These are phyloP conservation scores for Skeletonema tropicum DNA, from an alignment of 108 stramenopile species.

Conservation along the genomic window DNA sequence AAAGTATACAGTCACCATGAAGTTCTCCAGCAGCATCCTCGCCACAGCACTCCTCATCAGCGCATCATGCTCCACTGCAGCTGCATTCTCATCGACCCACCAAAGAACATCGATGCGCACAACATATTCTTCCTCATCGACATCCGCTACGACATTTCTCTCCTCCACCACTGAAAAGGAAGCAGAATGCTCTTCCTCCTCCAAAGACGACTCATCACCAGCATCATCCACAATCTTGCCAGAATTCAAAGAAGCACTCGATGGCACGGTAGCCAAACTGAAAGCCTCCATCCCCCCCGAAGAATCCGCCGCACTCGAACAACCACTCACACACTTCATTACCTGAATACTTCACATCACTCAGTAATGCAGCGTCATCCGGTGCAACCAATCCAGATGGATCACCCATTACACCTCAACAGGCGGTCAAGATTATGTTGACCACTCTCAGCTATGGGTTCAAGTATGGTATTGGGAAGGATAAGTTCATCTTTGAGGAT, in stretches of 20 bases:
- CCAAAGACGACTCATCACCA: neutral
- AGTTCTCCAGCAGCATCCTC: conserved; percentile 22
- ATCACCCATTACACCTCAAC: conserved; percentile 23
- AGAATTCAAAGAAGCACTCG: conserved; percentile 63
- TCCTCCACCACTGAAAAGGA: conserved; percentile 30
- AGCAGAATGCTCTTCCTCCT: neutral
- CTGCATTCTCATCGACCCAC: conserved; percentile 5
- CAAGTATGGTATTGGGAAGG: conserved; percentile 68
- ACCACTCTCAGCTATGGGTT: conserved; percentile 65
- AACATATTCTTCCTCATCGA: neutral
- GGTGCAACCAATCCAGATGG: conserved; percentile 38
- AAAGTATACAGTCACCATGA: conserved; percentile 9
- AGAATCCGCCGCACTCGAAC: conserved; percentile 22
- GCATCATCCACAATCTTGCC: conserved; percentile 15
- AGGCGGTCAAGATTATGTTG: conserved; percentile 59
- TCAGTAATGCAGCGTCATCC: conserved; percentile 37
- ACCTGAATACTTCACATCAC: conserved; percentile 77
- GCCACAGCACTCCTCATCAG: conserved; percentile 15
- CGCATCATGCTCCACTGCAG: conserved; percentile 7
- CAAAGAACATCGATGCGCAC: conserved; percentile 3
- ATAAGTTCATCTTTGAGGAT: conserved; percentile 67
- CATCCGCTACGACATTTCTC: conserved; percentile 3
- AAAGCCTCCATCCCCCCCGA: conserved; percentile 1
- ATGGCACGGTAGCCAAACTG: conserved; percentile 43
- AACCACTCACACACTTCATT: conserved; percentile 69